Evolutionary conservation across 2,329 filamentous ascomycete genomes (phyloP), one percentile per base, ranked within the genome.

Genomic region (Dothideomycetes sp.): DNA sequence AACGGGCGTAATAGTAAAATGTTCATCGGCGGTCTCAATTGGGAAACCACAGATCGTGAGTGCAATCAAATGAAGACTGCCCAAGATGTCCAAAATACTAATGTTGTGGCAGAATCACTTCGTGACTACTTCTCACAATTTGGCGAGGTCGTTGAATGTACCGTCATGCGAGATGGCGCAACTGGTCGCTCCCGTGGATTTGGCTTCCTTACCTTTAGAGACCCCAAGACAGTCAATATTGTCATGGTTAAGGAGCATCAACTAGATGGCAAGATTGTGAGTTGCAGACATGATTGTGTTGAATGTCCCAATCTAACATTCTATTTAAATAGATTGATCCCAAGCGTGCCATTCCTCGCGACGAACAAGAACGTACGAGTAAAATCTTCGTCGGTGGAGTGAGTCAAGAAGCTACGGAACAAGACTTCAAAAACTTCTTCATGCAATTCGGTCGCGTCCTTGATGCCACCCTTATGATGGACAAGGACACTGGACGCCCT

Each of bases 241-340:
- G 91, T 98, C 48, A 98, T 98, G 91, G 91, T 98, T 47, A 98
- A 98, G 65, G 91, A 98, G 60, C 91, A 98, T 61, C 94, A 89
- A 52, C 74, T 98, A 16, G 91, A 98, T 58, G 91, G 91, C 46
- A 98, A 98, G 64, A 95, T 98, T 61, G 91, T 96, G 74, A 69
- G 84, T 66, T 11, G 16, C 15, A 15, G 4, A 27, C 14, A n/a
- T n/a, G n/a, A n/a, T n/a, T n/a, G n/a, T n/a, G n/a, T n/a, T n/a
- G n/a, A n/a, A n/a, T 32, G 10, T 32, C 7, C n/a, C 10, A 8
- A 5, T n/a, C 30, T 36, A 27, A 36, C 34, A 33, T 41, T 19
- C 24, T 33, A 19, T n/a, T n/a, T n/a, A n/a, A n/a, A n/a, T 46
- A 95, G 91, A 98, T 98, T 57, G 91, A 98, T 53, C 91, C 91